Evolutionary conservation across 345 rosid species (phyloP).

Genomic region (Microcos paniculata): DNA sequence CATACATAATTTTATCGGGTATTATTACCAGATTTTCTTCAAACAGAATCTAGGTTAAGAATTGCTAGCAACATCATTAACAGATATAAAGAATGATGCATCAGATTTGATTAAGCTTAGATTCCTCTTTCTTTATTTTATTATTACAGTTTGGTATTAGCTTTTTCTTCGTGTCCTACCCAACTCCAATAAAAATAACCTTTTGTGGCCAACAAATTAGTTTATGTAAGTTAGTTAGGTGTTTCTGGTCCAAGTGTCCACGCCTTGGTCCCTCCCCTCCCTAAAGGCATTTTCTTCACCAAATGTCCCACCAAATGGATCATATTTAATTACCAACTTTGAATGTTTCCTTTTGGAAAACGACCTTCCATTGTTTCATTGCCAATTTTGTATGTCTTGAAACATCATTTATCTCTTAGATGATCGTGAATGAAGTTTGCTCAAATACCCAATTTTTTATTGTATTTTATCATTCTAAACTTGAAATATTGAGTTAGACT

Average conservation of each 20-base stretch:
- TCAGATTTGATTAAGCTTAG: not conserved
- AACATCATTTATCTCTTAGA: not conserved
- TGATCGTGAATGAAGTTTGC: not conserved
- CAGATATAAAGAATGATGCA: not conserved
- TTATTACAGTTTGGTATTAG: constrained; percentile 20
- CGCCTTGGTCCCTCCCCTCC: constrained; percentile 10
- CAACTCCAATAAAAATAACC: constrained; percentile 16
- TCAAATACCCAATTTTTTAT: not conserved
- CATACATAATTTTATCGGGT: not conserved
- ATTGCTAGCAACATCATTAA: not conserved
- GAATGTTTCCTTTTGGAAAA: not conserved
- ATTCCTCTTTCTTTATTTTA: not conserved
- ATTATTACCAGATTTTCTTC: not conserved
- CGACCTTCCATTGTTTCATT: not conserved
- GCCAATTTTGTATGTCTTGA: not conserved
- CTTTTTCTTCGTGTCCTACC: constrained; percentile 21
- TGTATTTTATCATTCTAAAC: not conserved
- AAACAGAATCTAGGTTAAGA: not conserved
- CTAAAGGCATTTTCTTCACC: constrained; percentile 4
- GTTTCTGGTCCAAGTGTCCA: constrained; percentile 8
- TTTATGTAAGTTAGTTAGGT: constrained; percentile 22
- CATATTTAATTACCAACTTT: not conserved
- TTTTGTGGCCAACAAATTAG: constrained; percentile 7
- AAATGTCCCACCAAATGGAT: constrained; percentile 17
- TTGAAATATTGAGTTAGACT: not conserved